Conservation (phyloP, 345 rosid genomes). For the Pugionium dolabratum region DNA sequence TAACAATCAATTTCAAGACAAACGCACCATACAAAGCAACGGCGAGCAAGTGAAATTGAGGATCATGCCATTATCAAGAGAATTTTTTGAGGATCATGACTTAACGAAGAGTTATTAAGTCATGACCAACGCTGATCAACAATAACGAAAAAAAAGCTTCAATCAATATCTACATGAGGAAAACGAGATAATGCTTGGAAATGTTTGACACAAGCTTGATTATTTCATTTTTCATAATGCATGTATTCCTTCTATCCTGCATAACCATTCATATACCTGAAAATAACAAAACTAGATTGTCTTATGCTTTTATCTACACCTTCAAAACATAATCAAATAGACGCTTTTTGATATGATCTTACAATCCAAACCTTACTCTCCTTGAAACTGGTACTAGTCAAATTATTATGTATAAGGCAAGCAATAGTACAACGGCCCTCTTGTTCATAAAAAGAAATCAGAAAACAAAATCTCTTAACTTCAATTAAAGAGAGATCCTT, state of each 20-base stretch:
- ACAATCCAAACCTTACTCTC: background rate
- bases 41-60: slow-evolving; percentile 15
- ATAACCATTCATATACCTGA: slow-evolving; percentile 1
- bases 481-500: background rate
- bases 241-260: background rate
- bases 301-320: background rate
- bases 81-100: background rate
- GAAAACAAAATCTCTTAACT: background rate
- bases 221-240: slow-evolving; percentile 17
- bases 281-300: background rate
- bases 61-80: slow-evolving; percentile 22
- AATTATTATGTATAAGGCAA: background rate
- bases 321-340: too few species aligned
- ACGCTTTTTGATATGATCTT: background rate
- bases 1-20: slow-evolving; percentile 1
- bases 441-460: background rate
- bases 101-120: slow-evolving; percentile 1
- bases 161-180: background rate
- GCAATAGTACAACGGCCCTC: background rate
- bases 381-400: background rate
- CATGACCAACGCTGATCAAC: background rate
- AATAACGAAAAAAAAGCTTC: background rate
- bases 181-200: background rate
- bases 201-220: slow-evolving; percentile 6
- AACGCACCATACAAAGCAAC: slow-evolving; percentile 9